Conservation (phyloP, 352 stramenopile genomes). For the Phytophthora chlamydospora region DNA sequence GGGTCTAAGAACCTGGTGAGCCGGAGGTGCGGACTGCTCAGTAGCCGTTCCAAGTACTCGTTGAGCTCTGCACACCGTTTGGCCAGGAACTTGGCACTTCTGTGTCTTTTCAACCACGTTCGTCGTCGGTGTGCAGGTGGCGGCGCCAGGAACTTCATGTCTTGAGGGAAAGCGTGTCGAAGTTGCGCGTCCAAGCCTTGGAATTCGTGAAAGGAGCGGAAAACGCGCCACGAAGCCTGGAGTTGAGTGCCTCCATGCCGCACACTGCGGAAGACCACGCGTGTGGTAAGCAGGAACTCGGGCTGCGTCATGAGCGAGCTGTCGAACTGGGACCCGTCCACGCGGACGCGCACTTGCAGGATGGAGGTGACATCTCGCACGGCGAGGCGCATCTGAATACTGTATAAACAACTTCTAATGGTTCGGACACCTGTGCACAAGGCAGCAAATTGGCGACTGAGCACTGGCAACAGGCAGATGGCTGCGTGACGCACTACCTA, state of each 20-base stretch:
- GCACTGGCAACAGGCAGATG: constrained; percentile 10
- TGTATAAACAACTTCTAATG: not conserved
- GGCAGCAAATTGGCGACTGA: constrained; percentile 34
- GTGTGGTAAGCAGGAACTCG: constrained; percentile 71
- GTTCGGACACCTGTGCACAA: constrained; percentile 1
- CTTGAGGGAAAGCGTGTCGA: constrained; percentile 58
- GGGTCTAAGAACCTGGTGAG: constrained; percentile 79
- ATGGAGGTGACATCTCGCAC: constrained; percentile 74
- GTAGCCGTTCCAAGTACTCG: constrained; percentile 54
- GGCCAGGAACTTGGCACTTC: constrained; percentile 59
- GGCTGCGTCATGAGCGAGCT: constrained; percentile 78
- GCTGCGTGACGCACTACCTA: constrained; percentile 5
- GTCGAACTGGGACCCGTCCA: constrained; percentile 77
- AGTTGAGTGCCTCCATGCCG: constrained; percentile 59
- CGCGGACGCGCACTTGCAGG: constrained; percentile 56
- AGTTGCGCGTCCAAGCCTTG: constrained; percentile 74
- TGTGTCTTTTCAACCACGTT: constrained; percentile 67
- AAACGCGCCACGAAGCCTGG: constrained; percentile 65
- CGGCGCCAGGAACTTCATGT: constrained; percentile 64
- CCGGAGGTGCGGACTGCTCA: constrained; percentile 51
- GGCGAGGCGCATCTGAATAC: constrained; percentile 32
- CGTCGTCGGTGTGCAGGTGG: constrained; percentile 58
- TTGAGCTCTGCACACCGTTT: constrained; percentile 73
- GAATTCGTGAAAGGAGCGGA: constrained; percentile 80
- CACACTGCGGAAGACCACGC: constrained; percentile 69